These are phyloP conservation scores for Auricularia heimuer DNA, from an alignment of 768 basidiomycete genomes.

Conservation along the genomic window DNA sequence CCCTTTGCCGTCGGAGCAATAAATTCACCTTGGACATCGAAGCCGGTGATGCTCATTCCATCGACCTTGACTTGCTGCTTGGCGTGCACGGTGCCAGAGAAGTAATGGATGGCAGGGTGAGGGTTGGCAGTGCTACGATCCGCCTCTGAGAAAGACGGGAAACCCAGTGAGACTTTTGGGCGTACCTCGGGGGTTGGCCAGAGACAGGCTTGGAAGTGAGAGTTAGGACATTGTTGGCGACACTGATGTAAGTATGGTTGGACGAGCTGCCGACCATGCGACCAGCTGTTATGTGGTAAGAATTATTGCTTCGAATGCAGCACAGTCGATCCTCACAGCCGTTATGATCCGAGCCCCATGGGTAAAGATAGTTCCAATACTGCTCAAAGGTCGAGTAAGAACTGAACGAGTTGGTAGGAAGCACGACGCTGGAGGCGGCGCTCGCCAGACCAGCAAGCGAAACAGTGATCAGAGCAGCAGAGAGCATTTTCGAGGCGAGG, in stretches of 20 bases:
- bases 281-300: slow-evolving; percentile 21
- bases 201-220: slow-evolving; percentile 34
- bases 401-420: slow-evolving; percentile 32
- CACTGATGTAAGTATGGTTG: slow-evolving; percentile 30
- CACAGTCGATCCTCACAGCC: slow-evolving; percentile 25
- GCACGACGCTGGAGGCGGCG: slow-evolving; percentile 12
- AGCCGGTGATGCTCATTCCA: slow-evolving; percentile 23
- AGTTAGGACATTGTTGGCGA: slow-evolving; percentile 29
- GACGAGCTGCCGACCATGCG: slow-evolving; percentile 34
- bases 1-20: slow-evolving; percentile 29
- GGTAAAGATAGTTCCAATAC: slow-evolving; percentile 36
- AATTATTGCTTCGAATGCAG: not conserved
- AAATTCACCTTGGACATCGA: slow-evolving; percentile 34
- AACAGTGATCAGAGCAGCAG: not conserved
- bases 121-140: slow-evolving; percentile 25
- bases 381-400: slow-evolving; percentile 28
- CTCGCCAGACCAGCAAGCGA: not conserved
- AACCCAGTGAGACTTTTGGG: not conserved
- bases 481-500: not conserved
- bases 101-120: slow-evolving; percentile 31
- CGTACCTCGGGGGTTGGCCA: slow-evolving; percentile 25
- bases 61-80: slow-evolving; percentile 31
- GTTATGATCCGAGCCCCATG: slow-evolving; percentile 39
- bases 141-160: not conserved
- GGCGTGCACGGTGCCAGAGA: slow-evolving; percentile 32